Evolutionary conservation across 2,329 filamentous ascomycete genomes (phyloP).

Genomic region (Amauroascus verrucosus): DNA sequence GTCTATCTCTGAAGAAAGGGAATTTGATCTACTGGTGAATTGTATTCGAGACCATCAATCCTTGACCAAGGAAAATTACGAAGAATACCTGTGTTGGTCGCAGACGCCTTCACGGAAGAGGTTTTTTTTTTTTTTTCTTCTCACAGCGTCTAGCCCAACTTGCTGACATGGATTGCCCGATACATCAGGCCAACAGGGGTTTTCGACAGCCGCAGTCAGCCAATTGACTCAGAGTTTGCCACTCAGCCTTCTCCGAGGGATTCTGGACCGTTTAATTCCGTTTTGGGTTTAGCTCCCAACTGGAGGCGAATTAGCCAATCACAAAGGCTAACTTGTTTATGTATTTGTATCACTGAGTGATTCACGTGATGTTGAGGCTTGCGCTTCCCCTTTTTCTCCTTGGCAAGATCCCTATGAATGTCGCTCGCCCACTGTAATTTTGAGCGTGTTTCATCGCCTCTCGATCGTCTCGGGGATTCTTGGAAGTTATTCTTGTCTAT

Average conservation of each 20-base stretch:
- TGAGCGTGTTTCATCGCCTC: too few relatives aligned
- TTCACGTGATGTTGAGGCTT: neutral
- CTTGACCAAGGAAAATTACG: too few relatives aligned
- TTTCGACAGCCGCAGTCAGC: neutral
- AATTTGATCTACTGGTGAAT: too few relatives aligned
- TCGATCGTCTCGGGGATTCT: neutral
- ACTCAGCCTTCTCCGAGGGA: too few relatives aligned
- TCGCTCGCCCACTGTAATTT: too few relatives aligned
- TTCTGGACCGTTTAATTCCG: neutral
- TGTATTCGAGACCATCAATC: too few relatives aligned
- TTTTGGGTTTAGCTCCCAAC: neutral
- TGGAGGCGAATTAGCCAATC: neutral
- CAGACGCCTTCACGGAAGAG: too few relatives aligned
- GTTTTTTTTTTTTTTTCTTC: too few relatives aligned
- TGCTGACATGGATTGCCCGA: neutral
- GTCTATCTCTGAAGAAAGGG: neutral
- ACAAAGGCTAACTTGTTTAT: neutral
- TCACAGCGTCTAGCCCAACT: too few relatives aligned
- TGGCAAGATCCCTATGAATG: too few relatives aligned
- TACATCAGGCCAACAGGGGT: neutral
- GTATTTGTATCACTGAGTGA: neutral
- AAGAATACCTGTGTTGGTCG: too few relatives aligned
- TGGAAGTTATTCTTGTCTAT: too few relatives aligned
- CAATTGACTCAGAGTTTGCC: neutral
- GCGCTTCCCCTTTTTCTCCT: neutral